Base-by-base conservation (phyloP, 352 stramenopile genomes). In the Globisporangium iwayamae region DNA sequence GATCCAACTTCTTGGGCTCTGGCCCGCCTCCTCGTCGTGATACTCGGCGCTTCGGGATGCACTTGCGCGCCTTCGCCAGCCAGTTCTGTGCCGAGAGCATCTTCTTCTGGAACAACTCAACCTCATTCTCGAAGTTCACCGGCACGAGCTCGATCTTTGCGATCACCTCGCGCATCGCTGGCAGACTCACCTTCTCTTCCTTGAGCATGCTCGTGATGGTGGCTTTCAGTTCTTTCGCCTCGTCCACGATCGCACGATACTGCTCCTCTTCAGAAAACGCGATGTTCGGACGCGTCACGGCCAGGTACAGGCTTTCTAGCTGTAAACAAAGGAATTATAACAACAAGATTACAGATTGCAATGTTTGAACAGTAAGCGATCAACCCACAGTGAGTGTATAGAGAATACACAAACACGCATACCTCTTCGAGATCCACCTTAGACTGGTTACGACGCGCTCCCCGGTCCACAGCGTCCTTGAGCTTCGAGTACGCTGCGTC, bases 21-120 rank as follows among this genome's bases (percentile, higher is more conserved):
- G 63, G 55, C 8, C 76, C 75, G 30, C 75, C 78, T 30, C 70
- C 76, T 56, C 80, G 76, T 13, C 82, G 85, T 25, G 81, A 85
- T 46, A 72, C 67, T 32, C 83, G 85, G 13, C 81, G 82, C 62
- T 93, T 93, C 0, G 87, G 85, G 57, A 96, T 94, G 59, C 80
- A 94, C 67, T 94, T 96, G 34, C 87, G 84, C 16, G 86, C 87
- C 43, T 93, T 94, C 28, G 87, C 85, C 6, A 96, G 67, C 87
- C 87, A 96, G 43, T 73, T 89, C 63, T 96, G 87, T 0, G 87
- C 87, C 55, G 68, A 90, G 3, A 92, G 70, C 83, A 96, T 94
- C 62, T 94, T 96, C 30, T 76, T 68, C 62, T 96, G 85, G 61
- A 96, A 91, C 32, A 79, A 72, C 1, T 90, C 79, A 13, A 96